Base-by-base conservation (phyloP, 306 rosid genomes). In the Dalbergia cochinchinensis region DNA sequence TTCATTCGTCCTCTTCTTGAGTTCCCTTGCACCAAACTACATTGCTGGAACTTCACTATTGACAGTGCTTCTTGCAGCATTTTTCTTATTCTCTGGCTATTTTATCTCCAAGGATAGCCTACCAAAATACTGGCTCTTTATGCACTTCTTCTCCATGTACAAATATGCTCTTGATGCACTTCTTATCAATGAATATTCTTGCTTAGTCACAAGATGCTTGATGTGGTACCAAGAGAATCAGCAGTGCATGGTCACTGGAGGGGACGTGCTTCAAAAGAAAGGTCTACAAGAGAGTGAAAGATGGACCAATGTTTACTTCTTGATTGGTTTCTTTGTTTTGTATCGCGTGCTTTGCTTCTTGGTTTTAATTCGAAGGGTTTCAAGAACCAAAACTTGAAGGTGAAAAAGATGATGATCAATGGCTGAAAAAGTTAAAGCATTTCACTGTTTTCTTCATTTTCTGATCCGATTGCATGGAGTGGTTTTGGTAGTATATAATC, bases 131-230 rank as follows among this genome's bases (percentile, higher is more conserved):
- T 94, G 98, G 98, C 77, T 92, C 5, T 89, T 91, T 88, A 94
- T 94, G 98, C 91, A 92, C 55, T 92, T 94, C 41, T 69, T 94
- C 8, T 89, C 95, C 0, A 94, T 94, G 97, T 94, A 94, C 54
- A 94, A 94, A 66, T 94, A 94, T 7, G 98, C 94, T 5, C 92
- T 94, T 8, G 98, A 94, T 31, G 93, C 98, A 6, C 90, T 94
- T 66, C 88, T 94, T 0, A 87, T 94, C 82, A 94, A 94, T 55
- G 97, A 94, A 86, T 92, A 92, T 34, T 86, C 93, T 7, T 92
- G 98, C 74, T 83, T 92, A 35, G 88, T 47, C 2, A 59, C 93
- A 1, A 89, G 62, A 76, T 94, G 98, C 78, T 86, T 94, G 72
- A 82, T 92, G 16, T 94, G 98, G 97, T 88, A 76, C 73, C 71